phyloP scores from a whole-genome alignment of 75 land plant genomes.

The Picea sitchensis region DNA sequence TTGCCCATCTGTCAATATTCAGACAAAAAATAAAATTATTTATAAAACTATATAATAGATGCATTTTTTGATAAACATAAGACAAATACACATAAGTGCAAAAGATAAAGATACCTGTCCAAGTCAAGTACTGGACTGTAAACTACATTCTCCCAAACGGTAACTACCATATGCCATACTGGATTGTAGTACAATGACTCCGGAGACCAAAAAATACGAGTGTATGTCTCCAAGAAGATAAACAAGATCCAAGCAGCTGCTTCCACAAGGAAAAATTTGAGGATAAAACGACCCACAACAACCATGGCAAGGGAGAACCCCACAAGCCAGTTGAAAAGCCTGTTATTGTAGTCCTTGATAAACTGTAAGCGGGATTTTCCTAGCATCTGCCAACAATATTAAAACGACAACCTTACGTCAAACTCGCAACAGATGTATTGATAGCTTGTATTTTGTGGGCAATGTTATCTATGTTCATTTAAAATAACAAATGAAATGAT shows the following conservation, averaged over 20 bases:
- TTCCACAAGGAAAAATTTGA: constrained; percentile 70
- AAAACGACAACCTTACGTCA: constrained; percentile 4
- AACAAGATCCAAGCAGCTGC: constrained; percentile 75
- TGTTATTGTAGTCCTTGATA: constrained; percentile 75
- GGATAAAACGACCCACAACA: constrained; percentile 67
- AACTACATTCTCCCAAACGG: constrained; percentile 78
- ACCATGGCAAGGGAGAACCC: constrained; percentile 82
- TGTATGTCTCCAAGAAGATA: constrained; percentile 86
- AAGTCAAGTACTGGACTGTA: constrained; percentile 80
- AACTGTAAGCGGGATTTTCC: constrained; percentile 55
- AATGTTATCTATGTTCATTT: not conserved
- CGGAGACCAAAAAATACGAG: constrained; percentile 86
- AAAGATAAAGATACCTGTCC: constrained; percentile 57
- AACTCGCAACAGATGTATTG: not conserved
- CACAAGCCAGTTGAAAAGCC: constrained; percentile 90
- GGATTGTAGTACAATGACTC: constrained; percentile 88
- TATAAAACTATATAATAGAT: not conserved
- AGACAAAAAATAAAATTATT: not conserved
- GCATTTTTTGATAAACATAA: too few species aligned
- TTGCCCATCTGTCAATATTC: constrained; percentile 52
- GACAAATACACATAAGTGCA: not conserved
- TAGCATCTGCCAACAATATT: constrained; percentile 57
- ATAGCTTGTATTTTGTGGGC: not conserved
- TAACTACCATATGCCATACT: constrained; percentile 69
- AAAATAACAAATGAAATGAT: not conserved